Conservation (phyloP, 805 yeast species). For the Kregervanrija delftensis region DNA sequence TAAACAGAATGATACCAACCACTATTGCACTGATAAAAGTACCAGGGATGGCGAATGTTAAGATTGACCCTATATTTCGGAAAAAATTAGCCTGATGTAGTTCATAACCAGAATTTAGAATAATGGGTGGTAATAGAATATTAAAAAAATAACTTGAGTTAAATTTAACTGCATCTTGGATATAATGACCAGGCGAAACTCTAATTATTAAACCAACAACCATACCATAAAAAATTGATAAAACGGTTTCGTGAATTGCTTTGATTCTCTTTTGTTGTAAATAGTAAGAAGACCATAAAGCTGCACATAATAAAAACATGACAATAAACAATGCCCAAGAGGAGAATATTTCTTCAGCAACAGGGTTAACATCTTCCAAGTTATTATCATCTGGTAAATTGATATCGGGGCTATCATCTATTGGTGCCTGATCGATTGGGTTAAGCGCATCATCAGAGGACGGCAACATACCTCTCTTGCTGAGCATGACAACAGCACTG, state of each 20-base stretch:
- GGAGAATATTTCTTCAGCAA: slow-evolving; percentile 89
- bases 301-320: slow-evolving; percentile 70
- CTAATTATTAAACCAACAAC: slow-evolving; percentile 87
- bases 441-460: slow-evolving; percentile 10
- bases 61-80: slow-evolving; percentile 81
- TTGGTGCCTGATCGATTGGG: slow-evolving; percentile 31
- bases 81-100: slow-evolving; percentile 93
- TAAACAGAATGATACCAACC: slow-evolving; percentile 75
- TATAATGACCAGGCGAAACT: slow-evolving; percentile 91
- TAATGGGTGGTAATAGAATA: slow-evolving; percentile 90
- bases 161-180: slow-evolving; percentile 94
- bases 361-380: slow-evolving; percentile 66
- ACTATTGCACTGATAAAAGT: slow-evolving; percentile 90
- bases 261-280: slow-evolving; percentile 85
- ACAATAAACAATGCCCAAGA: slow-evolving; percentile 96
- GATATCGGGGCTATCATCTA: slow-evolving; percentile 31
- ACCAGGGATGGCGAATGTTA: slow-evolving; percentile 95
- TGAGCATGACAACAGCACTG: too few relatives aligned
- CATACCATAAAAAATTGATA: slow-evolving; percentile 96
- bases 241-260: slow-evolving; percentile 95
- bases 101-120: slow-evolving; percentile 93
- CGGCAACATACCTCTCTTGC: too few relatives aligned
- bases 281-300: slow-evolving; percentile 92
- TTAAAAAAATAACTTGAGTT: slow-evolving; percentile 93
- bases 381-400: slow-evolving; percentile 46